Evolutionary conservation across 257 asterid genomes (phyloP).

Genomic region (Jaltomata sinuosa): DNA sequence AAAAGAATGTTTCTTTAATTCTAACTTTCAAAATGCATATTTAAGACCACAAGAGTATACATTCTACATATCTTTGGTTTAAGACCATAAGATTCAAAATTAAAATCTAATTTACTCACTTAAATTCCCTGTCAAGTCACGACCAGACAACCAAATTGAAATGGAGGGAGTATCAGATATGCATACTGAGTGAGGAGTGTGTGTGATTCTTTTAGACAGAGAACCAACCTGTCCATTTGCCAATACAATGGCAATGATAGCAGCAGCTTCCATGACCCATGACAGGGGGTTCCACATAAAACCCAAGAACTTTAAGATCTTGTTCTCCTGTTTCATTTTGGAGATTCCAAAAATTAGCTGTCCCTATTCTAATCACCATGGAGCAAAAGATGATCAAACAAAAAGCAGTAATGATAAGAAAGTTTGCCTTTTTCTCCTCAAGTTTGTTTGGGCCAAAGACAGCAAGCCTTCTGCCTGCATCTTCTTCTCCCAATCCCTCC

Average conservation of each 20-base stretch:
- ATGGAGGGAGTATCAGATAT: not conserved
- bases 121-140: too few species aligned
- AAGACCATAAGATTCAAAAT: too few species aligned
- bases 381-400: not conserved
- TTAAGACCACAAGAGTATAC: too few species aligned
- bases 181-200: not conserved
- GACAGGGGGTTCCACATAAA: slow-evolving; percentile 82
- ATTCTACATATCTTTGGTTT: too few species aligned
- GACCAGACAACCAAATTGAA: too few species aligned
- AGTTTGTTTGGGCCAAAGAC: slow-evolving; percentile 83
- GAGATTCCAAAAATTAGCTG: not conserved
- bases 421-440: slow-evolving; percentile 68
- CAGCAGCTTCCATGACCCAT: slow-evolving; percentile 85
- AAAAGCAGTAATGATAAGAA: not conserved
- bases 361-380: not conserved
- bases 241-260: slow-evolving; percentile 52
- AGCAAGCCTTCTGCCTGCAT: slow-evolving; percentile 52
- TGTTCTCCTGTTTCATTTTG: slow-evolving; percentile 39
- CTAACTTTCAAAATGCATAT: too few species aligned
- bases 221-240: slow-evolving; percentile 50
- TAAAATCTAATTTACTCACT: too few species aligned
- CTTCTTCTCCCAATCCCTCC: slow-evolving; percentile 50
- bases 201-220: not conserved
- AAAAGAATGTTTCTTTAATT: too few species aligned
- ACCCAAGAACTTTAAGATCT: slow-evolving; percentile 57